Percentiles rank a stretch among this genome's conserved stretches.
Evolutionary conservation across 169 alveolate genomes (phyloP).

Genomic region (Cryptosporidium baileyi): DNA sequence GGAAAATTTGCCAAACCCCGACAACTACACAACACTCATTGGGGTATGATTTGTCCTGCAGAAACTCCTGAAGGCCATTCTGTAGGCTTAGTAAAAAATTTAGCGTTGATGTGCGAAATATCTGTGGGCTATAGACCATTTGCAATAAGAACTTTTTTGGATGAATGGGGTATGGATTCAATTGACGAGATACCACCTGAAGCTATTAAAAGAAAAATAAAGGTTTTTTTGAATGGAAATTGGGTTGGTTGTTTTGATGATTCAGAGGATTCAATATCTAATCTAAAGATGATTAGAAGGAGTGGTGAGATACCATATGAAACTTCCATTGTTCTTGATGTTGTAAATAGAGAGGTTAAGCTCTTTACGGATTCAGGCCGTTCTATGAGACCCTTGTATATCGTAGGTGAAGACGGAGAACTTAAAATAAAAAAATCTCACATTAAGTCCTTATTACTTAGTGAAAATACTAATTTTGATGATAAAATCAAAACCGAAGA

Average conservation of each 20-base stretch:
- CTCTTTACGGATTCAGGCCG: slow-evolving; percentile 99
- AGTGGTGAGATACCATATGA: slow-evolving; percentile 92
- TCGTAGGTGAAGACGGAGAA: slow-evolving; percentile 89
- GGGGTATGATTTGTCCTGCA: slow-evolving; percentile 99
- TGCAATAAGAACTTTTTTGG: slow-evolving; percentile 85
- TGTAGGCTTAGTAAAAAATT: slow-evolving; percentile 99
- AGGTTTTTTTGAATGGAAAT: slow-evolving; percentile 94
- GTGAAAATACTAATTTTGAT: background rate
- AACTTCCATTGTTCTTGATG: slow-evolving; percentile 77
- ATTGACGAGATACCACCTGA: slow-evolving; percentile 86
- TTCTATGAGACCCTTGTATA: slow-evolving; percentile 97
- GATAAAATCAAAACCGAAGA: slow-evolving; percentile 71
- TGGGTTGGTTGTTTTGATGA: slow-evolving; percentile 94
- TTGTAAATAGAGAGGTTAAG: slow-evolving; percentile 89
- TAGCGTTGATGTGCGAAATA: slow-evolving; percentile 97
- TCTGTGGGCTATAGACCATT: slow-evolving; percentile 92
- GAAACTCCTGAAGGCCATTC: slow-evolving; percentile 99
- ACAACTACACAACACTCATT: slow-evolving; percentile 99
- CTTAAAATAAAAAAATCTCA: slow-evolving; percentile 85
- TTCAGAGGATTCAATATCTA: slow-evolving; percentile 89
- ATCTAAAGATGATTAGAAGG: slow-evolving; percentile 88
- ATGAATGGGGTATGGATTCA: slow-evolving; percentile 89
- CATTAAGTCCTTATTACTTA: slow-evolving; percentile 56
- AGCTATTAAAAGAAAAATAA: slow-evolving; percentile 89
- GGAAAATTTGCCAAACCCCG: slow-evolving; percentile 99